These are phyloP conservation scores for Fusarium bulbicola DNA, from an alignment of 2,329 filamentous ascomycete genomes.

Conservation along the genomic window DNA sequence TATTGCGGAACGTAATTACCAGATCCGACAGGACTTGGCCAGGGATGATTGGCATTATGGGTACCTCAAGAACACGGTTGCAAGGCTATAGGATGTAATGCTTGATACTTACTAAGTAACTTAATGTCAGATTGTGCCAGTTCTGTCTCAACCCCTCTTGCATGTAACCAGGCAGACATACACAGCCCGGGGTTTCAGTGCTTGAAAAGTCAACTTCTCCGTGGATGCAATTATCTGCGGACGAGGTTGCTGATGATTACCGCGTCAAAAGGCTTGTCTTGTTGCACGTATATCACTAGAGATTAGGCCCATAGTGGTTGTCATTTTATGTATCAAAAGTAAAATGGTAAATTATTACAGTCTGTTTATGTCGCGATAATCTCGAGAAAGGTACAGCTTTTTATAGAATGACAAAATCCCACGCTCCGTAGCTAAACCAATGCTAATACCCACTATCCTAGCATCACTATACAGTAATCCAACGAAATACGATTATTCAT, in stretches of 20 bases:
- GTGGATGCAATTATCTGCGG: background rate
- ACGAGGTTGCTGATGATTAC: background rate
- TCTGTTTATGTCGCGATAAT: background rate
- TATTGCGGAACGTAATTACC: constrained; percentile 77
- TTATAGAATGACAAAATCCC: background rate
- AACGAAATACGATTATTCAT: background rate
- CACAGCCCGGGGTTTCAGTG: too few relatives aligned
- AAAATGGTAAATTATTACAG: background rate
- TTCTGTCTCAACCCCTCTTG: background rate
- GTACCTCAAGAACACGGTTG: constrained; percentile 13
- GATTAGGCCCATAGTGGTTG: accelerated
- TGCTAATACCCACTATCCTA: background rate
- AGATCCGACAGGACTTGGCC: constrained; percentile 64
- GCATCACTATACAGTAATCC: background rate
- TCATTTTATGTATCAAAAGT: background rate
- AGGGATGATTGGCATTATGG: constrained; percentile 71
- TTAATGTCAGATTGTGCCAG: background rate
- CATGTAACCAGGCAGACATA: background rate
- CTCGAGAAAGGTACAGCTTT: background rate
- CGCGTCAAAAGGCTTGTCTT: background rate
- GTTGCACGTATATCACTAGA: too few relatives aligned
- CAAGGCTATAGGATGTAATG: background rate
- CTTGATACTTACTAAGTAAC: background rate
- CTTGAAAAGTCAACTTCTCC: too few relatives aligned
- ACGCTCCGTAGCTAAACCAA: background rate